A percentile compares a stretch with the other conserved stretches of the same genome.
These are phyloP conservation scores for Stagonosporopsis cucurbitacearum DNA, from an alignment of 2,329 filamentous ascomycete genomes.

Conservation along the genomic window DNA sequence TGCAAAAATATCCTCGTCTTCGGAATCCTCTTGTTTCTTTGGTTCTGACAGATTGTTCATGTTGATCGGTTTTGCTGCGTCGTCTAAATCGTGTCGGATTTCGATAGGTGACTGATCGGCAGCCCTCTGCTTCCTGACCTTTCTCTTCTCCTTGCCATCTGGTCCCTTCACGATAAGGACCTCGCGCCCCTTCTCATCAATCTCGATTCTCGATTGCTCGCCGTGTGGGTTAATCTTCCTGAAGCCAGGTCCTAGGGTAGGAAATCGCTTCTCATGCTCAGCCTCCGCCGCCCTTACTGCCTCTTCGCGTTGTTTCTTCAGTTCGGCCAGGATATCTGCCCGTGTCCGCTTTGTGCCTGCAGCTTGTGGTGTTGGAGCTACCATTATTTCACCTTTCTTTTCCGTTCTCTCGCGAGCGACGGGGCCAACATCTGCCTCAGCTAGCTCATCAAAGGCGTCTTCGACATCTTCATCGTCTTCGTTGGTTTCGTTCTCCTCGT, in stretches of 20 bases:
- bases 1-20: slow-evolving; percentile 67
- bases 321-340: slow-evolving; percentile 65
- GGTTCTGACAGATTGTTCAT: slow-evolving; percentile 45
- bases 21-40: slow-evolving; percentile 44
- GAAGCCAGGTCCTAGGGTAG: slow-evolving; percentile 62
- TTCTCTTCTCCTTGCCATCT: slow-evolving; percentile 67
- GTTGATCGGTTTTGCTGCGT: slow-evolving; percentile 54
- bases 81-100: slow-evolving; percentile 54
- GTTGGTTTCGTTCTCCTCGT: slow-evolving; percentile 35
- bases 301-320: slow-evolving; percentile 62
- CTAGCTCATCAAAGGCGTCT: slow-evolving; percentile 59
- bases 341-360: slow-evolving; percentile 61
- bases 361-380: slow-evolving; percentile 47
- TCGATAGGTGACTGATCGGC: slow-evolving; percentile 38
- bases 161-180: slow-evolving; percentile 65
- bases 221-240: slow-evolving; percentile 59
- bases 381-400: slow-evolving; percentile 61
- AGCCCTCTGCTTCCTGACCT: slow-evolving; percentile 61
- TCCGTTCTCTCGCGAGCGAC: slow-evolving; percentile 64
- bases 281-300: slow-evolving; percentile 53
- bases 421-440: slow-evolving; percentile 72
- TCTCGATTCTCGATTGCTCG: slow-evolving; percentile 62
- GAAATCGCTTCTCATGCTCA: slow-evolving; percentile 48
- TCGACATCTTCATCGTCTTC: slow-evolving; percentile 49
- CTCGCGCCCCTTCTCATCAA: slow-evolving; percentile 62